Percentiles rank a stretch among this genome's conserved stretches.
Evolutionary conservation across 1,139 yeast genomes (phyloP).

Genomic region (Taiozyma onychis): DNA sequence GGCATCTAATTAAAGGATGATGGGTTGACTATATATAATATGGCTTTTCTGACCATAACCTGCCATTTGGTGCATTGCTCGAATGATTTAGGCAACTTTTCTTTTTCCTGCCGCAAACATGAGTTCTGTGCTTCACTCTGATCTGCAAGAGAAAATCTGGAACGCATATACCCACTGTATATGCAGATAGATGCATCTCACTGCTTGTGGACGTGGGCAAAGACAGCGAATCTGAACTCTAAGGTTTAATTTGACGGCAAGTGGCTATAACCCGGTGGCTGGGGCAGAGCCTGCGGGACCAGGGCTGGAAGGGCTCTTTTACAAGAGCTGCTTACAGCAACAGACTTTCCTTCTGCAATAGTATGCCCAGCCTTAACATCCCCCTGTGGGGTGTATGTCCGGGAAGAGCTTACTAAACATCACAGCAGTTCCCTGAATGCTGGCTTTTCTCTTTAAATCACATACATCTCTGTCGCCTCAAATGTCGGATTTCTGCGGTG

Average conservation of each 20-base stretch:
- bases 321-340: neutral
- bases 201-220: neutral
- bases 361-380: neutral
- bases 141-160: slow-evolving; percentile 5
- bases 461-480: neutral
- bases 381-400: neutral
- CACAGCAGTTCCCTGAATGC: neutral
- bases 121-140: slow-evolving; percentile 3
- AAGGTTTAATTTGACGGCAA: neutral
- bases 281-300: neutral
- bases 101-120: neutral
- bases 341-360: neutral
- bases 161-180: neutral
- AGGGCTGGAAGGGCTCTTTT: neutral
- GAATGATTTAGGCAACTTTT: slow-evolving; percentile 1
- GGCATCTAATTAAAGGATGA: neutral
- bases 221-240: neutral
- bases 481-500: neutral
- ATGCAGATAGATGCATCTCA: neutral
- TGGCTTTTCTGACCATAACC: neutral
- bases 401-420: neutral
- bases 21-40: neutral
- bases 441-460: too few relatives aligned
- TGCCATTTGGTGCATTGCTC: neutral
- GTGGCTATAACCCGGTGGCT: neutral